Evolutionary conservation across 306 rosid species (phyloP).

Genomic region (Lathyrus oleraceus): DNA sequence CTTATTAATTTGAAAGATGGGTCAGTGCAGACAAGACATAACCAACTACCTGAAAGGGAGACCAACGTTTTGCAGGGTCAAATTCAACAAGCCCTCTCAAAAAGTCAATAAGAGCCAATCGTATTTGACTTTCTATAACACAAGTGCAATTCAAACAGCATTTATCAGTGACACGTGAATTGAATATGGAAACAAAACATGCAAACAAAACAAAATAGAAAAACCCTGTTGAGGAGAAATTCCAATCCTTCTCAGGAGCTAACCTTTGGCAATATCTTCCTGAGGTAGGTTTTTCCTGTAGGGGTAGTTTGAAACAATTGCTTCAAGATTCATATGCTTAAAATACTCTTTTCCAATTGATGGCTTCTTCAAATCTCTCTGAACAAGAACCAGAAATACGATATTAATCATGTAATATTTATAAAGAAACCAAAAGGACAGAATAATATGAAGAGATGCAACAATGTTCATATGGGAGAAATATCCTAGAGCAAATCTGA

Average conservation of each 20-base stretch:
- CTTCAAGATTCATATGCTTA: constrained; percentile 86
- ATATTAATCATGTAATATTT: constrained; percentile 9
- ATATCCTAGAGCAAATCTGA: constrained; percentile 17
- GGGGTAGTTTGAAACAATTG: constrained; percentile 83
- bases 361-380: constrained; percentile 95
- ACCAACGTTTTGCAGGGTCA: constrained; percentile 98
- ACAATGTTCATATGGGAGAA: constrained; percentile 16
- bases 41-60: constrained; percentile 84
- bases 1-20: constrained; percentile 14
- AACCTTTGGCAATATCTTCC: constrained; percentile 89
- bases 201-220: not conserved
- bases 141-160: constrained; percentile 41
- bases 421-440: constrained; percentile 27
- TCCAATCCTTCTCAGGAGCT: constrained; percentile 28
- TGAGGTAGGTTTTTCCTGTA: constrained; percentile 80
- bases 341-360: constrained; percentile 92
- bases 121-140: constrained; percentile 76
- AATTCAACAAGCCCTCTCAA: constrained; percentile 94
- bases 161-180: constrained; percentile 34
- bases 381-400: constrained; percentile 48
- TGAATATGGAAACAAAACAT: constrained; percentile 9
- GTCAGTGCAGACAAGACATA: not conserved
- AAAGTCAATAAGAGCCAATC: constrained; percentile 92
- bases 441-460: constrained; percentile 13
- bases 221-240: constrained; percentile 29